phyloP scores from a whole-genome alignment of 257 asterid species.

The Solanum microdontum region DNA sequence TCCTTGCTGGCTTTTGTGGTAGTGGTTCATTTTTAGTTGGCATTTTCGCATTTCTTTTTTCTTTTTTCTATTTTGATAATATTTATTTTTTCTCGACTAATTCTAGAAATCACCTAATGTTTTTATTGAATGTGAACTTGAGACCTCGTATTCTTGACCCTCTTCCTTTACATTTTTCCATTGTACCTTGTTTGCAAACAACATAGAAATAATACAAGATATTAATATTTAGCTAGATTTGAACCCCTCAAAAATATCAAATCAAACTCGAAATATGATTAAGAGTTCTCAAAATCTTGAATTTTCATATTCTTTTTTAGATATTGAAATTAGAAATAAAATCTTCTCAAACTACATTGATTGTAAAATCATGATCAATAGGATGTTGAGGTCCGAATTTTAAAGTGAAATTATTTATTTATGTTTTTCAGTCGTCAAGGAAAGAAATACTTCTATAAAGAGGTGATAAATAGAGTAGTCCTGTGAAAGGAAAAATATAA shows the following conservation, averaged over 20 bases:
- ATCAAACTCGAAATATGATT: neutral
- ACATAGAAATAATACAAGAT: neutral
- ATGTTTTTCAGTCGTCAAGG: neutral
- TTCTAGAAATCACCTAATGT: neutral
- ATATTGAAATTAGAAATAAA: too few relatives aligned
- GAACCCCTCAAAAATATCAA: neutral
- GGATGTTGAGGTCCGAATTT: neutral
- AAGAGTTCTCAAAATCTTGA: too few relatives aligned
- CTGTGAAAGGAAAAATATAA: neutral
- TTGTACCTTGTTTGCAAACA: neutral
- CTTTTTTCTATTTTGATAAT: neutral
- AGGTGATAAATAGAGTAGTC: neutral
- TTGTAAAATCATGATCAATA: neutral
- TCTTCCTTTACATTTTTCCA: neutral
- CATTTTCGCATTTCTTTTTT: neutral
- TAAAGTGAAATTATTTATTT: neutral
- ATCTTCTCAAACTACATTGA: too few relatives aligned
- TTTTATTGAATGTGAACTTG: neutral
- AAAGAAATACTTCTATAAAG: neutral
- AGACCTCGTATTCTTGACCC: neutral
- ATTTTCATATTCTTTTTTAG: too few relatives aligned
- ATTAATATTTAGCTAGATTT: neutral
- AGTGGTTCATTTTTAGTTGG: neutral
- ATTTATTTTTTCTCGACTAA: rapidly evolving
- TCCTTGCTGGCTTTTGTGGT: neutral